phyloP scores from a whole-genome alignment of 2,329 filamentous ascomycete genomes.

The Calonectria fujianensis region DNA sequence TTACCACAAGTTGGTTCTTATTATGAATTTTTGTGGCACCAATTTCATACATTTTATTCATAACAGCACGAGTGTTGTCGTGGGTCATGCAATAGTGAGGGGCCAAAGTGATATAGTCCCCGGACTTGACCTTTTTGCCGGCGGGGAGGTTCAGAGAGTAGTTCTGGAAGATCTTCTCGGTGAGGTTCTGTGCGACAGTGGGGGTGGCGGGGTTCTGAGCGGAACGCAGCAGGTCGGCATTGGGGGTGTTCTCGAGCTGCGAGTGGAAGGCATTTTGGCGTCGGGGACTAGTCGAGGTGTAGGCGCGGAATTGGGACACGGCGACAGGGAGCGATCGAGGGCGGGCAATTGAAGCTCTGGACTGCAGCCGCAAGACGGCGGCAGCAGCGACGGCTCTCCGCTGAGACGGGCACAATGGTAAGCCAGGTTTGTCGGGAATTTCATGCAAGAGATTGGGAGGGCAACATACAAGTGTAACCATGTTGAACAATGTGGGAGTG shows the following conservation, averaged over 20 bases:
- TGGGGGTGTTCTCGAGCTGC: conserved; percentile 73
- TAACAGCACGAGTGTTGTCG: conserved; percentile 87
- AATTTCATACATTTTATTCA: conserved; percentile 85
- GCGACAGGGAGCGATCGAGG: conserved; percentile 41
- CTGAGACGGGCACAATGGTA: background rate
- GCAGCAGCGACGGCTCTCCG: conserved; percentile 43
- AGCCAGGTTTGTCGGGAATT: background rate
- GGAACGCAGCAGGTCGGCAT: conserved; percentile 47
- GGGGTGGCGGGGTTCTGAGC: conserved; percentile 70
- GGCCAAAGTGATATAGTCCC: conserved; percentile 84
- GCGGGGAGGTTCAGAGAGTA: conserved; percentile 84
- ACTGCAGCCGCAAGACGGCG: conserved; percentile 29
- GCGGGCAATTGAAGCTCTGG: conserved; percentile 32
- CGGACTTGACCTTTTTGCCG: conserved; percentile 84
- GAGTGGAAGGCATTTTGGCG: conserved; percentile 25
- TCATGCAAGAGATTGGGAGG: too few relatives aligned
- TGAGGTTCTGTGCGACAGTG: conserved; percentile 82
- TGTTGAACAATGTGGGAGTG: too few relatives aligned
- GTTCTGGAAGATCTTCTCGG: conserved; percentile 92
- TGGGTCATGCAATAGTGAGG: conserved; percentile 82
- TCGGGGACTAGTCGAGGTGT: conserved; percentile 37
- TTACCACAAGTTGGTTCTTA: conserved; percentile 75
- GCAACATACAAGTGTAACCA: too few relatives aligned
- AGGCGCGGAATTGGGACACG: conserved; percentile 43
- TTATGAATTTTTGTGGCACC: conserved; percentile 84